Conservation (phyloP, 1,284 basidiomycete species). For the Tilletia caries region DNA sequence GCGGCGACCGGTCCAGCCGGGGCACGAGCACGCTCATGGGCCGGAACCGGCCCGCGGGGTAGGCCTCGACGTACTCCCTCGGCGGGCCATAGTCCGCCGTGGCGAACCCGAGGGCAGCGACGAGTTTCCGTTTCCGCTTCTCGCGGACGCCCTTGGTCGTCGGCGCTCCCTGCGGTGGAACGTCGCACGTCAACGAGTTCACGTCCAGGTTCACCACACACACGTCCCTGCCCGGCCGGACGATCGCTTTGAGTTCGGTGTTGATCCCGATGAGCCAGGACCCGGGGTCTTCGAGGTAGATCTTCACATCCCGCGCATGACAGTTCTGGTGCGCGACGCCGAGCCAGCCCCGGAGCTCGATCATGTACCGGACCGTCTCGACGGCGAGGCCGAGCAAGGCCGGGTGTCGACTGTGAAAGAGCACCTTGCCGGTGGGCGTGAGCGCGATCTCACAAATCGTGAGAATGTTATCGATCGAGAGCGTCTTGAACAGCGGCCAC, state of each 20-base stretch:
- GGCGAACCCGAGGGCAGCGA: constrained; percentile 35
- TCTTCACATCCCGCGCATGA: constrained; percentile 82
- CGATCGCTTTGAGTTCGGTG: constrained; percentile 76
- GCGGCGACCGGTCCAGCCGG: constrained; percentile 76
- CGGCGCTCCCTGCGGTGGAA: constrained; percentile 74
- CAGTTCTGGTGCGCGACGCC: constrained; percentile 62
- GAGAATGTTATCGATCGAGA: constrained; percentile 89
- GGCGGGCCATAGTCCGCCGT: constrained; percentile 49
- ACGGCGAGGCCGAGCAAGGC: constrained; percentile 87
- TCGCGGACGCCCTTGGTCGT: constrained; percentile 79
- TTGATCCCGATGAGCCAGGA: constrained; percentile 89
- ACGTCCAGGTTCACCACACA: constrained; percentile 90
- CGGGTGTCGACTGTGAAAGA: constrained; percentile 85
- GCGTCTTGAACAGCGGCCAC: constrained; percentile 92
- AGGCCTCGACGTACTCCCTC: constrained; percentile 85
- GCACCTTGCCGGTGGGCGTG: constrained; percentile 81
- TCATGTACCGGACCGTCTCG: constrained; percentile 81
- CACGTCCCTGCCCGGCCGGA: constrained; percentile 69
- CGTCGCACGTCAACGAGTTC: constrained; percentile 77
- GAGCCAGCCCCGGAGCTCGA: constrained; percentile 89
- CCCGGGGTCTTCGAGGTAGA: constrained; percentile 68
- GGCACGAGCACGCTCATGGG: constrained; percentile 65
- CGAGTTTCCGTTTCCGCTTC: constrained; percentile 71
- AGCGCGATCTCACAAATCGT: constrained; percentile 91
- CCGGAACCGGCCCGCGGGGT: constrained; percentile 70